Conservation (phyloP, 345 rosid species). For the Corchorus capsularis region DNA sequence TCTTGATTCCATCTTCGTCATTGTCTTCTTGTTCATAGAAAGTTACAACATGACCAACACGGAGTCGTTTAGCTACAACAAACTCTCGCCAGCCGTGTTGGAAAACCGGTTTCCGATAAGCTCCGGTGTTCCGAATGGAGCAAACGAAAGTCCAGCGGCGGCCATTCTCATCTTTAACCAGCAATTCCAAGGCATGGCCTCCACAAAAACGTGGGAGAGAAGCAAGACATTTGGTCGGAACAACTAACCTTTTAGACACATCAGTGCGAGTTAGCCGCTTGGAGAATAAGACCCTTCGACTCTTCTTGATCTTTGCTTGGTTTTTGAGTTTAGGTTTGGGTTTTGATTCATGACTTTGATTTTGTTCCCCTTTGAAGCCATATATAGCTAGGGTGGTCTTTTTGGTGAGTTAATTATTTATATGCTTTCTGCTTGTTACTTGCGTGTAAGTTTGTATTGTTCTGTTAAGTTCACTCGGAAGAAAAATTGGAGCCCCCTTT, state of each 20-base stretch:
- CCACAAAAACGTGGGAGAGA: not conserved
- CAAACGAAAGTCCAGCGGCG: not conserved
- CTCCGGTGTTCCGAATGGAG: not conserved
- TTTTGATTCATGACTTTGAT: not conserved
- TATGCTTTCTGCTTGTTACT: not conserved
- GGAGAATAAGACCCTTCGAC: not conserved
- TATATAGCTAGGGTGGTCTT: not conserved
- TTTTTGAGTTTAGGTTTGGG: not conserved
- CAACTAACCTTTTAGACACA: not conserved
- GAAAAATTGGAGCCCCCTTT: no score
- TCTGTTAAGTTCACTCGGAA: no score
- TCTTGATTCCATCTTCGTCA: not conserved
- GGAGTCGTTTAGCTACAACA: not conserved
- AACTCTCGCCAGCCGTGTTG: not conserved
- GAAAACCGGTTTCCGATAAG: not conserved
- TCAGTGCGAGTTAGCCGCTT: not conserved
- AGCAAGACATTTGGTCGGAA: not conserved
- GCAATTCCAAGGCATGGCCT: not conserved
- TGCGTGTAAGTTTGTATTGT: not conserved
- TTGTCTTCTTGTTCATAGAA: not conserved
- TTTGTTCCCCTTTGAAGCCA: not conserved
- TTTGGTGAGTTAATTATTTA: no score
- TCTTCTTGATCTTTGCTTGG: not conserved
- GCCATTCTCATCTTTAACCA: not conserved
- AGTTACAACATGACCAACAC: not conserved